Evolutionary conservation across 148 eudicot species (phyloP), one percentile per base, ranked within the genome.

Genomic region (Rhododendron kiyosumense): DNA sequence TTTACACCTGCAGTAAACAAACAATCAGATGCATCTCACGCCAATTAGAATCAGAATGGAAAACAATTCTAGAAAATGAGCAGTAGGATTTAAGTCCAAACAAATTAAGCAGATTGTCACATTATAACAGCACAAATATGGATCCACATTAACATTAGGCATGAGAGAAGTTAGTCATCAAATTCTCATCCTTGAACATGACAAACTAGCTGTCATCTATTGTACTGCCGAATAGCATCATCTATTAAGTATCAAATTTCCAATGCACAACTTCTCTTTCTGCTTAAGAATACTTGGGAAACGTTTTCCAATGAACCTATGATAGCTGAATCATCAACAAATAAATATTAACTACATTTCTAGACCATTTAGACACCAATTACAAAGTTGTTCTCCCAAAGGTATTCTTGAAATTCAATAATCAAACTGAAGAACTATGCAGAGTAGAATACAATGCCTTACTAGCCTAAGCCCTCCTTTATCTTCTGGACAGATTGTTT

Each of bases 1-100:
- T 80, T 65, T 46, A 77, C 85, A 79, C 92, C 95, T 92, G 88
- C 65, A 87, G 73, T 82, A 9, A 30, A 43, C 17, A 85, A 78
- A 38, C 20, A 54, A 85, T 77, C 52, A 77, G 57, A 54, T n/a
- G 43, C 49, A 12, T 52, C 30, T 76, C 30, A 59, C 0, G 43
- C 49, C 69, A 12, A 15, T 73, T 61, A 45, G 26, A 84, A 84
- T 71, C 63, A 49, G 6, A 61, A 51, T 65, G 7, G 49, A 36
- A 48, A 49, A 30, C 2, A 32, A 46, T 10, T 17, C 46, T 14
- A 15, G 26, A 84, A 51, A 49, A 11, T 49, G 46, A 52, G 73
- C n/a, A 12, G 38, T 22, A 32, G 49, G 48, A 74, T 41, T 43
- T 15, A 28, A 46, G 38, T 24, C 15, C 85, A 65, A 63, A 83